A percentile compares a stretch with the other conserved stretches of the same genome.
phyloP scores from a whole-genome alignment of 371 early-diverging fungal genomes.

The Rozella allomycis region DNA sequence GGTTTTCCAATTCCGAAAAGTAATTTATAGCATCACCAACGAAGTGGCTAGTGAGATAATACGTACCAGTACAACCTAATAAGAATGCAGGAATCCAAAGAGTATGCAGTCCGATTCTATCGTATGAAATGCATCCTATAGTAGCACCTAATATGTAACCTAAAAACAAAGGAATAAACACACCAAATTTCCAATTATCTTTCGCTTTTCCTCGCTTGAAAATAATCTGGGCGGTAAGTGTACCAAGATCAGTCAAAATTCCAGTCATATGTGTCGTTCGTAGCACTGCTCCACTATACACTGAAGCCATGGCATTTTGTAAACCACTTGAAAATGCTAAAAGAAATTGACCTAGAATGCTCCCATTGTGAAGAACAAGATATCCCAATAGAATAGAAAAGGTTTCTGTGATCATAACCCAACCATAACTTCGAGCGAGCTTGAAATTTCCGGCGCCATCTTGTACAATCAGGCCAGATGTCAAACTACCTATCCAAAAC shows the following conservation, averaged over 20 bases:
- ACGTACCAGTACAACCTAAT: no score
- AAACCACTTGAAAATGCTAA: constrained; percentile 28
- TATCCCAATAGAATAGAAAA: constrained; percentile 13
- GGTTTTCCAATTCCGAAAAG: no score
- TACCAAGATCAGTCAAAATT: constrained; percentile 10
- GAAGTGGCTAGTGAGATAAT: no score
- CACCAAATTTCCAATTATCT: no score
- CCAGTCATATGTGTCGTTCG: constrained; percentile 35
- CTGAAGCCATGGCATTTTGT: constrained; percentile 23
- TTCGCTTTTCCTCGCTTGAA: no score
- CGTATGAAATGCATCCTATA: no score
- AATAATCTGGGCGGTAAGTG: no score
- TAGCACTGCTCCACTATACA: constrained; percentile 21
- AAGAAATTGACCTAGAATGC: constrained; percentile 19
- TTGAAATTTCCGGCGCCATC: constrained; percentile 27
- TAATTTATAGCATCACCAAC: no score
- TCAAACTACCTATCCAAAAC: constrained; percentile 22
- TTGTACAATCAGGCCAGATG: constrained; percentile 20
- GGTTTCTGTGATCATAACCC: constrained; percentile 14
- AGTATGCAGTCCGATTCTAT: no score
- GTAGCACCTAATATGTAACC: no score
- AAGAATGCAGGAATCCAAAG: no score
- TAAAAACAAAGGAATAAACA: no score
- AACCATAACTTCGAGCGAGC: constrained; percentile 17
- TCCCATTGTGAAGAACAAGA: constrained; percentile 11